Conservation (phyloP, 306 rosid species). For the Cercis canadensis region DNA sequence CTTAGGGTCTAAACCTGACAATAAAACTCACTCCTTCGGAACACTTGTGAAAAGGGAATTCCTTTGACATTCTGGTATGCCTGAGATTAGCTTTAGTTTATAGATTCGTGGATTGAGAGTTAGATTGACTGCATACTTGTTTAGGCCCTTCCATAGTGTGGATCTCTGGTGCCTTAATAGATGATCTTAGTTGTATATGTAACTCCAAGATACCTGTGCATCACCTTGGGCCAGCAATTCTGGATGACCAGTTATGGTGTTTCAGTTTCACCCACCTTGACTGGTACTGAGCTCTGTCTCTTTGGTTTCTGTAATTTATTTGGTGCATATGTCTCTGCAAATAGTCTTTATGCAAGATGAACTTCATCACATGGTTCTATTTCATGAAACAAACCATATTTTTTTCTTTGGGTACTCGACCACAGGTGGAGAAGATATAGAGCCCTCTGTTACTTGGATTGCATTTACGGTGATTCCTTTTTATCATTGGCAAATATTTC, state of each 20-base stretch:
- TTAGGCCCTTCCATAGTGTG: background rate
- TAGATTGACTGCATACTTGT: background rate
- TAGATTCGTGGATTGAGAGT: background rate
- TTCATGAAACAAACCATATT: background rate
- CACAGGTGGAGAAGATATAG: background rate
- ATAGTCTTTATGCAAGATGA: background rate
- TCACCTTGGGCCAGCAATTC: background rate
- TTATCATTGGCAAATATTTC: slow-evolving; percentile 1
- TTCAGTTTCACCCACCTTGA: too few species aligned
- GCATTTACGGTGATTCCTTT: background rate
- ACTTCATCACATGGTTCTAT: background rate
- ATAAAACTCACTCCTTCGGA: background rate
- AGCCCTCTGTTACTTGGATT: background rate
- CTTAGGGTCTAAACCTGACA: background rate
- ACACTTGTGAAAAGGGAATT: background rate
- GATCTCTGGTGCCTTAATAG: background rate
- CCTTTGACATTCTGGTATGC: background rate
- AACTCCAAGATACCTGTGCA: background rate
- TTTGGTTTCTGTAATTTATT: too few species aligned
- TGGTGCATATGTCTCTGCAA: background rate
- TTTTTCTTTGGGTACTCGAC: background rate
- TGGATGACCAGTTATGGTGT: background rate
- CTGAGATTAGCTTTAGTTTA: too few species aligned
- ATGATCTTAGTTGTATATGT: background rate
- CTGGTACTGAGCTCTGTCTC: too few species aligned